Base-by-base conservation (phyloP, 108 stramenopile species). In the Parietichytrium sp. region DNA sequence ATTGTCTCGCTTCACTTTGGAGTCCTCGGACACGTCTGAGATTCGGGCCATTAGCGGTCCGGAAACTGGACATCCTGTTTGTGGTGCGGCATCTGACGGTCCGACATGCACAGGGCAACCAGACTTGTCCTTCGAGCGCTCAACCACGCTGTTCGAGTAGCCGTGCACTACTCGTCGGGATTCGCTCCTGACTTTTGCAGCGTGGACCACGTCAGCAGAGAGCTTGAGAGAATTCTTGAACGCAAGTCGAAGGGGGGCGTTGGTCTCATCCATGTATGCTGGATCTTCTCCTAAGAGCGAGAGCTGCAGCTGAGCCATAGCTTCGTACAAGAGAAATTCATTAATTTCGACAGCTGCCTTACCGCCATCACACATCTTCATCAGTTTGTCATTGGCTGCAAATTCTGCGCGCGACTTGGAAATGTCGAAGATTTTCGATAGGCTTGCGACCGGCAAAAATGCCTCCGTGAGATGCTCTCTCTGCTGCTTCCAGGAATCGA, bases 381-480 rank as follows among this genome's bases (percentile, higher is more conserved):
- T 7, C 1, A 72, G 61, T 3, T 72, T 72, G n/a, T n/a, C n/a
- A 33, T 72, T 6, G 0, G 61, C 61, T 25, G 61, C 61, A 38
- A 45, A 72, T 27, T 72, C 61, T 33, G 61, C 61, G 33, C 61
- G 33, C 33, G 6, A 27, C 20, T 45, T n/a, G 38, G 61, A 72
- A 45, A 72, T 20, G 20, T 36, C 38, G 20, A 72, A 72, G 23
- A 72, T 72, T 42, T 72, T 72, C 15, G 38, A 23, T 7, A 72
- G 61, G 16, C 38, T 45, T 6, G 61, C 61, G 23, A 45, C 61
- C 10, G 61, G 61, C 20, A 72, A 25, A 20, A 72, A 72, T n/a
- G 61, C 61, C 61, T 72, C 61, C 15, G 45, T 72, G 38, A 72
- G 61, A 25, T 72, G 61, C 42, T 72, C 61, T 6, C 61, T 33